Conservation (phyloP, 1,139 yeast species). For the Suhomyces panamericanus region DNA sequence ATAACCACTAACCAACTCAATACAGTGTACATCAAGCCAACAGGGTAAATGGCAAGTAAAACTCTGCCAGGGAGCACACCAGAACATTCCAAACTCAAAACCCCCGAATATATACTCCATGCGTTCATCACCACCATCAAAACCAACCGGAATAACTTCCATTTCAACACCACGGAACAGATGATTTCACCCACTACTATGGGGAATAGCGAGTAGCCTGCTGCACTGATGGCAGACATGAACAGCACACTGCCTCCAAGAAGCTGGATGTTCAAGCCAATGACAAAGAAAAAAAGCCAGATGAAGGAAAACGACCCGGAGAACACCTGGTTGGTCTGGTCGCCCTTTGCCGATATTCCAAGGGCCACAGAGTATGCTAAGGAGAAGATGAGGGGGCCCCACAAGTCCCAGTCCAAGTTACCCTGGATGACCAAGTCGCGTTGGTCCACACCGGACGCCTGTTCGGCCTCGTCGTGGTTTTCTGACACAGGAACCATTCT, state of each 20-base stretch:
- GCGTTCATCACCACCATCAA: constrained; percentile 53
- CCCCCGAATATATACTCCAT: constrained; percentile 77
- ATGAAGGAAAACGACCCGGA: constrained; percentile 47
- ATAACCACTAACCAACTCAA: constrained; percentile 80
- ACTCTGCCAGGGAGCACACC: constrained; percentile 72
- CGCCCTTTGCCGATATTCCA: constrained; percentile 43
- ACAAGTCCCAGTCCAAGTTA: constrained; percentile 76
- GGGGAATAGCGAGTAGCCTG: constrained; percentile 83
- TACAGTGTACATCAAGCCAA: constrained; percentile 70
- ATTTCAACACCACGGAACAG: constrained; percentile 53
- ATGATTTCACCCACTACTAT: constrained; percentile 63
- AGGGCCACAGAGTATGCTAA: constrained; percentile 59
- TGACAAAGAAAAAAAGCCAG: constrained; percentile 58
- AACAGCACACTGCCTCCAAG: constrained; percentile 73
- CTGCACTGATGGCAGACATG: constrained; percentile 76
- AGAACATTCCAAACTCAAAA: constrained; percentile 63
- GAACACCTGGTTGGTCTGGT: constrained; percentile 50
- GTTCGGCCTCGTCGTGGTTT: constrained; percentile 27
- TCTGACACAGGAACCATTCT: constrained; percentile 33
- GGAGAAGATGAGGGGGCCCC: constrained; percentile 86
- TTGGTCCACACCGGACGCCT: constrained; percentile 11
- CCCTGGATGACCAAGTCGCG: constrained; percentile 22
- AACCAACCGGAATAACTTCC: constrained; percentile 56
- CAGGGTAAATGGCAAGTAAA: constrained; percentile 74
- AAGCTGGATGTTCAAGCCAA: constrained; percentile 71